phyloP scores from a whole-genome alignment of 148 eudicot genomes.

The Chenopodium formosanum region DNA sequence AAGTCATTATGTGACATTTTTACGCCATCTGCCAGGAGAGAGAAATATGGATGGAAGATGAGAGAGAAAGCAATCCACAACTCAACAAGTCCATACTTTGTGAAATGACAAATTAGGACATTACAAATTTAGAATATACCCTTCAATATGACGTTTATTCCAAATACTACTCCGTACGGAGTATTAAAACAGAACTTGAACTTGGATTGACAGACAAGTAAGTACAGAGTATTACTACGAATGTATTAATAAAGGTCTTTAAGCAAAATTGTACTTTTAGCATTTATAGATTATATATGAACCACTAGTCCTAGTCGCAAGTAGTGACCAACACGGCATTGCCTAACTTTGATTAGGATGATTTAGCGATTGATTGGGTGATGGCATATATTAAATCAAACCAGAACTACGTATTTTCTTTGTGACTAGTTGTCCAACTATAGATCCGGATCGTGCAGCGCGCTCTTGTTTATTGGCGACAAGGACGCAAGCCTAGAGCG shows the following conservation, averaged over 20 bases:
- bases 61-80: constrained; percentile 1
- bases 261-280: too few species aligned
- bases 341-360: too few species aligned
- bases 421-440: not conserved
- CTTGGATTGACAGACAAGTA: not conserved
- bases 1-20: constrained; percentile 17
- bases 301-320: too few species aligned
- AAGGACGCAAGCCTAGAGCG: too few species aligned
- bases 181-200: not conserved
- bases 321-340: not conserved
- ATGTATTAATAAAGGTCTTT: too few species aligned
- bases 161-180: not conserved
- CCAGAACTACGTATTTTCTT: not conserved
- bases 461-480: too few species aligned
- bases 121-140: constrained; percentile 4
- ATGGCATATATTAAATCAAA: not conserved
- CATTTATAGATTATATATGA: too few species aligned
- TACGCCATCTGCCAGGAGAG: constrained; percentile 14
- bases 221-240: too few species aligned
- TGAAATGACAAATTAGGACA: not conserved
- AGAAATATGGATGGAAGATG: not conserved
- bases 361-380: not conserved
- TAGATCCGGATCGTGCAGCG: not conserved
- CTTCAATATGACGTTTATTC: not conserved
- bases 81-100: not conserved